These are phyloP conservation scores for Neonectria coccinea DNA, from an alignment of 2,329 filamentous ascomycete species.

Conservation along the genomic window DNA sequence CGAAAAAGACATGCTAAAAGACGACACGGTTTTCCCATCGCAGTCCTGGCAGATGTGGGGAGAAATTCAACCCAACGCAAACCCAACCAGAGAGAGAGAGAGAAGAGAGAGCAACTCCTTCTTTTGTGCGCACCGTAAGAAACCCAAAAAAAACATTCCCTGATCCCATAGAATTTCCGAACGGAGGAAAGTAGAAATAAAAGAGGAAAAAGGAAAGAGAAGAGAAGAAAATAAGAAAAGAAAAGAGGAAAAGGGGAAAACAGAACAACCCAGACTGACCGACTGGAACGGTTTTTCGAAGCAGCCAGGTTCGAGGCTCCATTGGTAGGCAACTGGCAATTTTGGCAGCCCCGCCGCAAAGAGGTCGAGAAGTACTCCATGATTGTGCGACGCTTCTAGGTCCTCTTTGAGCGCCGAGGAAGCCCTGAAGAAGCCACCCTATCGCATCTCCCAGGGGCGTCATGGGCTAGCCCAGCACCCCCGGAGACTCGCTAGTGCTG, in stretches of 20 bases:
- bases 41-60: slow-evolving; percentile 20
- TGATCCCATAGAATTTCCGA: neutral
- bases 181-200: too few relatives aligned
- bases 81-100: slow-evolving; percentile 2
- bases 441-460: slow-evolving; percentile 19
- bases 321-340: slow-evolving; percentile 5
- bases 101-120: neutral
- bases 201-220: neutral
- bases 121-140: slow-evolving; percentile 9
- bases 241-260: slow-evolving; percentile 4
- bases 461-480: slow-evolving; percentile 21
- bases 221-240: slow-evolving; percentile 4
- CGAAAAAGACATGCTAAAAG: slow-evolving; percentile 32
- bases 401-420: slow-evolving; percentile 22
- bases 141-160: slow-evolving; percentile 22
- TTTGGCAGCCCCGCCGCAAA: neutral
- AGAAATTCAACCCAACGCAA: slow-evolving; percentile 5
- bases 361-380: neutral
- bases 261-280: slow-evolving; percentile 1
- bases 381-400: neutral
- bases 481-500: slow-evolving; percentile 41
- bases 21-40: slow-evolving; percentile 34
- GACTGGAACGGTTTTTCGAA: slow-evolving; percentile 2
- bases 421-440: slow-evolving; percentile 28
- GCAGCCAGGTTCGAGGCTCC: neutral